These are phyloP conservation scores for Linderniella brevidens DNA, from an alignment of 257 asterid species.

Conservation along the genomic window DNA sequence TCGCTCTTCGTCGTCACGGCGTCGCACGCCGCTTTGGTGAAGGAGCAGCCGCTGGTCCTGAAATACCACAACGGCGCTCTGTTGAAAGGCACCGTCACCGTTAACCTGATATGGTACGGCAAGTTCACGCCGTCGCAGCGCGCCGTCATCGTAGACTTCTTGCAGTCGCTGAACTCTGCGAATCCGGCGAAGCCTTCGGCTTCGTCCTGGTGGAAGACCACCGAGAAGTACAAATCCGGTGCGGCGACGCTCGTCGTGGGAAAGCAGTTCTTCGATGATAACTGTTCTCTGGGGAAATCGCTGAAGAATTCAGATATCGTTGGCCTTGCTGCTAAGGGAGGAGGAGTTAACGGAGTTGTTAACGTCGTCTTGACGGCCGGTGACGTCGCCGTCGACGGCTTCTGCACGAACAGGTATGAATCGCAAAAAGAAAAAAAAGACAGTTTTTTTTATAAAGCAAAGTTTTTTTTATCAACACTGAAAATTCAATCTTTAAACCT, in stretches of 20 bases:
- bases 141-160: conserved; percentile 42
- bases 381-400: conserved; percentile 55
- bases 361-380: conserved; percentile 64
- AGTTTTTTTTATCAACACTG: too few species aligned
- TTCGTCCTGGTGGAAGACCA: conserved; percentile 53
- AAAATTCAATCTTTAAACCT: too few species aligned
- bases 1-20: conserved; percentile 13
- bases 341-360: conserved; percentile 22
- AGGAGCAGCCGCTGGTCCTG: conserved; percentile 34
- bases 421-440: too few species aligned
- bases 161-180: conserved; percentile 27
- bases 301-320: conserved; percentile 29
- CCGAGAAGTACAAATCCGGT: conserved; percentile 34
- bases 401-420: conserved; percentile 26
- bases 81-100: conserved; percentile 37
- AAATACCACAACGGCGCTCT: conserved; percentile 47
- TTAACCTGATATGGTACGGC: conserved; percentile 55
- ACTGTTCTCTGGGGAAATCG: conserved; percentile 35
- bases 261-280: conserved; percentile 39
- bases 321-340: conserved; percentile 47
- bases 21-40: conserved; percentile 31
- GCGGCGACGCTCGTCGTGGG: conserved; percentile 32
- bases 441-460: too few species aligned
- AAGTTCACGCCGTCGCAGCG: conserved; percentile 40
- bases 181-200: conserved; percentile 24